Percentiles rank a stretch among this genome's conserved stretches.
phyloP scores from a whole-genome alignment of 768 basidiomycete species.

The Glaciozyma antarctica region DNA sequence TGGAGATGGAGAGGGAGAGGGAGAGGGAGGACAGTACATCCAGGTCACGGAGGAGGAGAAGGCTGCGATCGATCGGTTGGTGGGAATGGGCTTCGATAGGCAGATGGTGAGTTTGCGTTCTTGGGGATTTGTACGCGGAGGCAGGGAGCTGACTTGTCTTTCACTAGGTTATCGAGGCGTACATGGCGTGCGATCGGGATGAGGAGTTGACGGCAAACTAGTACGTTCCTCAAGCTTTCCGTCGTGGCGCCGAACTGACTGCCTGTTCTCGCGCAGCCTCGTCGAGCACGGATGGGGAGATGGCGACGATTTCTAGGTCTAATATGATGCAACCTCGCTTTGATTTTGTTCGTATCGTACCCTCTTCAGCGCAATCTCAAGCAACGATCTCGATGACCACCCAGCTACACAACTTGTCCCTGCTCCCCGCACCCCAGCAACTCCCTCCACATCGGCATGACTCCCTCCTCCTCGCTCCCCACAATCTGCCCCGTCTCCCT shows the following conservation, averaged over 20 bases:
- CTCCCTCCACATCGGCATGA: neutral
- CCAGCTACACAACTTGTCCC: neutral
- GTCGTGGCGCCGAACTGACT: neutral
- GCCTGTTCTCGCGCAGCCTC: neutral
- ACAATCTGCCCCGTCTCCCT: neutral
- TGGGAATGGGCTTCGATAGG: slow-evolving; percentile 76
- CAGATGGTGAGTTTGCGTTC: slow-evolving; percentile 40
- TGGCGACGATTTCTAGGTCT: neutral
- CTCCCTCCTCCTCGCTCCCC: slow-evolving; percentile 1
- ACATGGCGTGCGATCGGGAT: slow-evolving; percentile 89
- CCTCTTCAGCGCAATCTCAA: no score
- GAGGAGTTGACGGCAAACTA: slow-evolving; percentile 94
- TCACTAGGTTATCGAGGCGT: slow-evolving; percentile 65
- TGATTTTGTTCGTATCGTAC: no score
- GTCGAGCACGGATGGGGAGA: slow-evolving; percentile 2
- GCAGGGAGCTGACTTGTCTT: no score
- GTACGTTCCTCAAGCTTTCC: neutral
- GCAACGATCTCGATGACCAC: no score
- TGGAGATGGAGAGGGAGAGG: slow-evolving; percentile 23
- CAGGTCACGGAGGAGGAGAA: slow-evolving; percentile 77
- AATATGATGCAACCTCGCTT: neutral
- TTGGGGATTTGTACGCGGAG: no score
- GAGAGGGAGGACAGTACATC: slow-evolving; percentile 49
- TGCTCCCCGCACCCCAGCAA: neutral
- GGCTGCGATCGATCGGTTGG: slow-evolving; percentile 79